A percentile compares a stretch with the other conserved stretches of the same genome.
Conservation (phyloP, 2,329 filamentous ascomycete genomes). For the Hawksworthiomyces lignivorus region DNA sequence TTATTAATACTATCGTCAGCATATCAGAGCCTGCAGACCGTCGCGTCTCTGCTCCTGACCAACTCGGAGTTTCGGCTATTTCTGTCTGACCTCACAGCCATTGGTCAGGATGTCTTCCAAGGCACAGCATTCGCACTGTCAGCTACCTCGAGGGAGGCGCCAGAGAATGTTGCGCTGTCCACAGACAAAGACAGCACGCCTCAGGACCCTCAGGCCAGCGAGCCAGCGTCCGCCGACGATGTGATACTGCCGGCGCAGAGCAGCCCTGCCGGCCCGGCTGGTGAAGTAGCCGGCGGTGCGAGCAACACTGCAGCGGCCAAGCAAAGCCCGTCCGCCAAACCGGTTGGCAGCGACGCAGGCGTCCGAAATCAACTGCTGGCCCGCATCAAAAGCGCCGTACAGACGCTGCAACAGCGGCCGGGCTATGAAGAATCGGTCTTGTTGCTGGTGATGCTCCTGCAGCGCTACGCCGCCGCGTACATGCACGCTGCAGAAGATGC, state of each 20-base stretch:
- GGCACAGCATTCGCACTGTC: constrained; percentile 79
- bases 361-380: constrained; percentile 49
- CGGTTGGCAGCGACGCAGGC: constrained; percentile 64
- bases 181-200: background rate
- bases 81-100: constrained; percentile 67
- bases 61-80: constrained; percentile 89
- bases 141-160: constrained; percentile 65
- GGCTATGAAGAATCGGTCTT: constrained; percentile 87
- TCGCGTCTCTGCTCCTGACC: constrained; percentile 75
- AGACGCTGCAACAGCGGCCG: constrained; percentile 63
- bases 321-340: constrained; percentile 65
- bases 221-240: constrained; percentile 40
- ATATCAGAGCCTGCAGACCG: constrained; percentile 73
- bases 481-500: constrained; percentile 64
- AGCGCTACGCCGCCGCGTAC: constrained; percentile 72
- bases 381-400: constrained; percentile 68
- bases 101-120: constrained; percentile 77
- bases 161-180: constrained; percentile 60
- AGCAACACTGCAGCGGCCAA: constrained; percentile 49
- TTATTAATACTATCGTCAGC: too few species aligned
- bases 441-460: constrained; percentile 64
- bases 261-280: constrained; percentile 46
- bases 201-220: constrained; percentile 47
- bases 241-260: constrained; percentile 34
- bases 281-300: constrained; percentile 45